Evolutionary conservation across 148 eudicot genomes (phyloP).

Genomic region (Chenopodium album): DNA sequence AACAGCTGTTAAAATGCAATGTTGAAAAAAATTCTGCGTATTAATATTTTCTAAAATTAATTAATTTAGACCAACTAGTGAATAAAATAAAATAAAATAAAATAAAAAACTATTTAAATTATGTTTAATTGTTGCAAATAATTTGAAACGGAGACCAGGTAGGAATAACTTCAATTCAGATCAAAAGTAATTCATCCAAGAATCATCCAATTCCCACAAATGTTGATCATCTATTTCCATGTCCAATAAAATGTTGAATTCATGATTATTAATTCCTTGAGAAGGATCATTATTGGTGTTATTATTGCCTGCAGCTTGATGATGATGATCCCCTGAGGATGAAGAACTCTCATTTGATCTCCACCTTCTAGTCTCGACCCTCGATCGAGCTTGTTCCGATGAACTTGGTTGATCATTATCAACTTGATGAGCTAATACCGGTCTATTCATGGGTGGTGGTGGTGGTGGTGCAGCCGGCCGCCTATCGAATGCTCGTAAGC

Average conservation of each 20-base stretch:
- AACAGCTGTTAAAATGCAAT: too few relatives aligned
- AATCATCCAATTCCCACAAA: conserved; percentile 33
- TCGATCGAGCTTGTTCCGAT: conserved; percentile 5
- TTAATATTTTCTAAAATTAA: too few relatives aligned
- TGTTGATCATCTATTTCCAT: conserved; percentile 8
- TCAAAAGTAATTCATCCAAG: conserved; percentile 4
- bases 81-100: too few relatives aligned
- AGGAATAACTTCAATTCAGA: background rate
- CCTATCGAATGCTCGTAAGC: conserved; percentile 42
- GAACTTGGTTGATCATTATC: background rate
- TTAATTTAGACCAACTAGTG: too few relatives aligned
- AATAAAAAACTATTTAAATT: too few relatives aligned
- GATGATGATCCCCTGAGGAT: conserved; percentile 21
- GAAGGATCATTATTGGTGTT: background rate
- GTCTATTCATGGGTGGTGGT: background rate
- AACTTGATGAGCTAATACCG: background rate
- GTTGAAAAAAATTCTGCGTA: too few relatives aligned
- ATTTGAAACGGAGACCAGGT: too few relatives aligned
- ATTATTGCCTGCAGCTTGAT: background rate
- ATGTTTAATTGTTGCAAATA: too few relatives aligned
- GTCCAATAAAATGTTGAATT: background rate
- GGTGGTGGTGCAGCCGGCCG: conserved; percentile 26
- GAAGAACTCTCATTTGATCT: conserved; percentile 17
- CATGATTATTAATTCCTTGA: background rate
- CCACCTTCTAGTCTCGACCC: background rate